Conservation (phyloP, 2,329 filamentous ascomycete genomes). For the Magnaporthiopsis incrustans region DNA sequence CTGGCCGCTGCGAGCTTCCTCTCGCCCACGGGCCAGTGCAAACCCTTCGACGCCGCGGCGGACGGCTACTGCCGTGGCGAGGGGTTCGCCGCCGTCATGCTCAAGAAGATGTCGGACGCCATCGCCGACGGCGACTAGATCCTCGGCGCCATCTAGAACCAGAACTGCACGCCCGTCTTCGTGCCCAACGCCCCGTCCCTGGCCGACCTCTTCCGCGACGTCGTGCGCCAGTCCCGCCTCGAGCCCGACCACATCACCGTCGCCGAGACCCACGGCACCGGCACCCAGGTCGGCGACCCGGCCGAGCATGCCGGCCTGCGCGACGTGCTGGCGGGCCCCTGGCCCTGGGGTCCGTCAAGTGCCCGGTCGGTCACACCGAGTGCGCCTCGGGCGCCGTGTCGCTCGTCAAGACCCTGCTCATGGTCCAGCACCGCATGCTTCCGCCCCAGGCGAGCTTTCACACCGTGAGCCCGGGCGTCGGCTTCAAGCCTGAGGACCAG, state of each 20-base stretch:
- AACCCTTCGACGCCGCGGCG: slow-evolving; percentile 21
- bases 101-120: slow-evolving; percentile 39
- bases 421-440: slow-evolving; percentile 19
- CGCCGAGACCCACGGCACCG: slow-evolving; percentile 35
- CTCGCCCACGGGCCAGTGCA: slow-evolving; percentile 22
- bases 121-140: slow-evolving; percentile 36
- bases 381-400: slow-evolving; percentile 21
- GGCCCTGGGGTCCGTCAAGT: slow-evolving; percentile 24
- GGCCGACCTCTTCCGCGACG: slow-evolving; percentile 21
- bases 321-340: slow-evolving; percentile 18
- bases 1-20: slow-evolving; percentile 22
- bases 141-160: slow-evolving; percentile 33
- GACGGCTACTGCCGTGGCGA: slow-evolving; percentile 47
- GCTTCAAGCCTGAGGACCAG: slow-evolving; percentile 10
- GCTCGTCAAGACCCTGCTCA: slow-evolving; percentile 25
- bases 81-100: slow-evolving; percentile 31
- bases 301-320: slow-evolving; percentile 23
- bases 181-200: slow-evolving; percentile 20
- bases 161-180: slow-evolving; percentile 21
- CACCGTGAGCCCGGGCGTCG: slow-evolving; percentile 19
- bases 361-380: slow-evolving; percentile 26
- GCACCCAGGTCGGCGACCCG: slow-evolving; percentile 32
- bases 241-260: slow-evolving; percentile 19
- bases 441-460: slow-evolving; percentile 26
- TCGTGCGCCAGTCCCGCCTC: slow-evolving; percentile 19